These are phyloP conservation scores for Cnidoscolus chayamansa DNA, from an alignment of 441 rosid species.

Conservation along the genomic window DNA sequence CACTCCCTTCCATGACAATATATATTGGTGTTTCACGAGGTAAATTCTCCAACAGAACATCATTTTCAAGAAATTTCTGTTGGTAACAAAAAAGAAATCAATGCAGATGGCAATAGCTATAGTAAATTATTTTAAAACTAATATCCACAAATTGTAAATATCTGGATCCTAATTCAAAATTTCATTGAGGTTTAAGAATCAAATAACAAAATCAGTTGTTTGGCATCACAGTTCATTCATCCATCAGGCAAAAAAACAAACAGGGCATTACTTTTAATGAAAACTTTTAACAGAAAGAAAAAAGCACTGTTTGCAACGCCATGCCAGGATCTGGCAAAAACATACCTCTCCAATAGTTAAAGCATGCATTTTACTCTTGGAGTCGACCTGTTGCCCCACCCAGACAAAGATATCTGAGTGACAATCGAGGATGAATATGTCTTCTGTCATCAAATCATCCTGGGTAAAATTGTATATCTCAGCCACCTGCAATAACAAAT, in stretches of 20 bases:
- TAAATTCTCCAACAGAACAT: slow-evolving; percentile 72
- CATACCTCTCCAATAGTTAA: slow-evolving; percentile 80
- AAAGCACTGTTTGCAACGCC: not conserved
- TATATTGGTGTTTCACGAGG: slow-evolving; percentile 66
- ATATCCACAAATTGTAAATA: not conserved
- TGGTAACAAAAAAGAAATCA: not conserved
- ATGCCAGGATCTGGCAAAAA: slow-evolving; percentile 4
- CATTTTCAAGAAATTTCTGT: slow-evolving; percentile 82
- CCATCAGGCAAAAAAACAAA: not conserved
- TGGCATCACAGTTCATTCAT: not conserved
- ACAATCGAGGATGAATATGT: slow-evolving; percentile 84
- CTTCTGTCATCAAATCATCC: slow-evolving; percentile 97
- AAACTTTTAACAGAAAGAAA: not conserved
- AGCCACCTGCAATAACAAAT: slow-evolving; percentile 47
- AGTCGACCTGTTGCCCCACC: slow-evolving; percentile 88
- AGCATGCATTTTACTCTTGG: slow-evolving; percentile 61
- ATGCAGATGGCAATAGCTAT: not conserved
- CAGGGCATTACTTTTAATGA: not conserved
- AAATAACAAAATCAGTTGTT: not conserved
- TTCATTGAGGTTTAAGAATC: not conserved
- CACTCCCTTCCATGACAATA: slow-evolving; percentile 81
- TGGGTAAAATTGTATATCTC: slow-evolving; percentile 84
- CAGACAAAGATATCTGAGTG: slow-evolving; percentile 84
- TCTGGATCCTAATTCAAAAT: not conserved
- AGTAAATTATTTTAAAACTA: not conserved